Evolutionary conservation across 495 filamentous ascomycete genomes (phyloP), one percentile per base, ranked within the genome.

Genomic region (Hypoxylon crocopeplum): DNA sequence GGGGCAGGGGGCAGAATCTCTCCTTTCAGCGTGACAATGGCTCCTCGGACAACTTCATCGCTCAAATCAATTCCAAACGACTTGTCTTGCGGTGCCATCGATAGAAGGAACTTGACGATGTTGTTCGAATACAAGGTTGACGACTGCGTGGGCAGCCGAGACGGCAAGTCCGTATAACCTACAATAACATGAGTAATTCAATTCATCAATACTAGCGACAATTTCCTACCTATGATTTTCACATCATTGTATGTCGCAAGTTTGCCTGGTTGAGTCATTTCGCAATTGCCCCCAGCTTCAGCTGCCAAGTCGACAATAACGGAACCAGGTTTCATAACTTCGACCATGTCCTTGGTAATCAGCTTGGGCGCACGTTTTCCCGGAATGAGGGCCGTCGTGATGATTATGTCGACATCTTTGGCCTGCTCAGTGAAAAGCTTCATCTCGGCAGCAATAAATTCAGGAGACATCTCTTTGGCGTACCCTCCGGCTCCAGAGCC

Each of bases 391-490:
- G 90, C 90, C 1, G 89, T 93, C 2, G 90, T 92, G 71, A 93
- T 87, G 38, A 93, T 85, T 47, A 93, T 93, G 67, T 93, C 90
- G n/a, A 92, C 89, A 34, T 93, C 89, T 12, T 80, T 81, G 49
- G 86, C 87, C 67, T 92, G 90, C 62, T 92, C 86, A 64, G 87
- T 84, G 64, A 93, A 93, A 20, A 93, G 78, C 69, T 88, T 91
- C 89, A 91, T 92, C 67, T 93, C 90, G 6, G 89, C 89, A 54
- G 89, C 89, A 67, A 91, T 90, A 69, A 93, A 93, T 68, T 92
- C 89, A 59, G 90, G 88, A 46, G 88, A 91, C 90, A 93, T 93
- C 66, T 90, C 88, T 62, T 93, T 93, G 29, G 87, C 89, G 55
- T 93, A 93, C 8, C 90, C 90, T 16, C 90, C 90, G 12, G 86